A percentile compares a stretch with the other conserved stretches of the same genome.
Conservation (phyloP, 441 rosid species). For the Aleurites moluccanus region DNA sequence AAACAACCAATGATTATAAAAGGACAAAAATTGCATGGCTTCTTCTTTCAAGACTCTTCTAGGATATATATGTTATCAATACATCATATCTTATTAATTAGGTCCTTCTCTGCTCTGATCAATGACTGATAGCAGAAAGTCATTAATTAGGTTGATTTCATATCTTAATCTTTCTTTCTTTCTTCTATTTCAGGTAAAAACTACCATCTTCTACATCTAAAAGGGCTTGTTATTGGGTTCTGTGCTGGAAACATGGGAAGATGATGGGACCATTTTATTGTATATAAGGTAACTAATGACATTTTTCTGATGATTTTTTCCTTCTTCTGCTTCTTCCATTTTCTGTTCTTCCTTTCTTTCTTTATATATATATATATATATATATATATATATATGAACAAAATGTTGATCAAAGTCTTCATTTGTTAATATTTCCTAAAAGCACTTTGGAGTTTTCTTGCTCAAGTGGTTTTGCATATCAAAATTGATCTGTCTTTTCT, state of each 20-base stretch:
- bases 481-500: neutral
- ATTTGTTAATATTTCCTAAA: neutral
- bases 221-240: conserved; percentile 29
- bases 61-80: neutral
- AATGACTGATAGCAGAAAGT: conserved; percentile 29
- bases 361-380: neutral
- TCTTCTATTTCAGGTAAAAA: conserved; percentile 25
- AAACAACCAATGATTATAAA: neutral
- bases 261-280: conserved; percentile 28
- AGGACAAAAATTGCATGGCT: neutral
- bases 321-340: neutral
- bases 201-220: conserved; percentile 22
- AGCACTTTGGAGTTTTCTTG: neutral
- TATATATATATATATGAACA: too few species aligned
- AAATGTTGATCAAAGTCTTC: neutral
- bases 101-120: neutral
- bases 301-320: neutral
- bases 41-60: neutral
- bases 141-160: neutral
- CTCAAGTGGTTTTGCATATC: neutral
- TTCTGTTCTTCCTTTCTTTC: neutral
- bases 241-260: conserved; percentile 23
- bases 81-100: too few species aligned
- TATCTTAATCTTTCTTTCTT: neutral
- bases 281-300: conserved; percentile 15